These are phyloP conservation scores for Sphaerulina populicola DNA, from an alignment of 2,329 filamentous ascomycete species.

Conservation along the genomic window DNA sequence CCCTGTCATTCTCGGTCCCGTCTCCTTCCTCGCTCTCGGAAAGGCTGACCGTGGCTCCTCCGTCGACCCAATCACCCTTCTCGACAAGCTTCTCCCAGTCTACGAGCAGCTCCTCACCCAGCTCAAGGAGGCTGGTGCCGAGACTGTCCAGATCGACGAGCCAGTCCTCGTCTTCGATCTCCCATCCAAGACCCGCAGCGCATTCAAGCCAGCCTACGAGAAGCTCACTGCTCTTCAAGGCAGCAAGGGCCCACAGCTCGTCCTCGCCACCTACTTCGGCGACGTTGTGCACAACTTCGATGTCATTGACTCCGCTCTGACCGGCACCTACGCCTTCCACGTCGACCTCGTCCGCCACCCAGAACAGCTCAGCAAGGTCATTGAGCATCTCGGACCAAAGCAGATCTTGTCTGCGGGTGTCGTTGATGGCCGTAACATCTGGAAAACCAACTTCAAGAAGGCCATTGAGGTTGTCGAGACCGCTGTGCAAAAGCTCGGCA, in stretches of 20 bases:
- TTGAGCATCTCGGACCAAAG: constrained; percentile 73
- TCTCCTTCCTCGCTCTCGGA: constrained; percentile 93
- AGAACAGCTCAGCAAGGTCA: constrained; percentile 85
- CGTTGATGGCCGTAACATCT: constrained; percentile 98
- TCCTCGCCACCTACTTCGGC: constrained; percentile 96
- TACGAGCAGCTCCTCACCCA: constrained; percentile 87
- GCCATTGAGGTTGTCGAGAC: constrained; percentile 85
- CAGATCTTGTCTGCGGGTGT: constrained; percentile 92
- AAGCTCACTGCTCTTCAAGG: constrained; percentile 64
- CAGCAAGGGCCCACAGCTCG: constrained; percentile 73
- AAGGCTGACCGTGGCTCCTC: constrained; percentile 96
- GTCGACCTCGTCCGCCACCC: constrained; percentile 96
- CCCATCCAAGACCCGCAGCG: constrained; percentile 78
- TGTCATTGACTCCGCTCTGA: constrained; percentile 60
- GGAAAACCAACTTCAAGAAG: constrained; percentile 98
- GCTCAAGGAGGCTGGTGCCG: constrained; percentile 92
- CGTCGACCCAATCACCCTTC: constrained; percentile 85
- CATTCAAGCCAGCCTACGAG: constrained; percentile 97
- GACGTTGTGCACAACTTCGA: constrained; percentile 99
- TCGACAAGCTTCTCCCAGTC: constrained; percentile 86
- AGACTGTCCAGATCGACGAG: constrained; percentile 97
- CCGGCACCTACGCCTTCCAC: constrained; percentile 75
- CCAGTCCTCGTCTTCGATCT: constrained; percentile 94
- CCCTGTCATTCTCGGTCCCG: constrained; percentile 88
- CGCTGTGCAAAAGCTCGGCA: constrained; percentile 89